These are phyloP conservation scores for Hylodesmum podocarpum DNA, from an alignment of 306 rosid species.

Conservation along the genomic window DNA sequence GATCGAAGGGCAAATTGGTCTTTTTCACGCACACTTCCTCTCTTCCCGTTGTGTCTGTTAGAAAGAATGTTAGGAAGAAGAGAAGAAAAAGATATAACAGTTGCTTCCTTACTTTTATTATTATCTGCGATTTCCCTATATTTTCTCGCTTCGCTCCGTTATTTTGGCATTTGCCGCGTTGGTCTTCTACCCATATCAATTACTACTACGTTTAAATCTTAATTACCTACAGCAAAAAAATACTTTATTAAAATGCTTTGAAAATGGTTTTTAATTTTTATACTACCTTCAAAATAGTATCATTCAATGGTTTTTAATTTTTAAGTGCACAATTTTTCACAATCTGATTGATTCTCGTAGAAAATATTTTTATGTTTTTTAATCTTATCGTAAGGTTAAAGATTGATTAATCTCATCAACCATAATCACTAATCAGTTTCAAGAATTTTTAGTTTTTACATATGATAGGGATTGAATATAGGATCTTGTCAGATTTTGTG, in stretches of 20 bases:
- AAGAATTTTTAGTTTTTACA: too few relatives aligned
- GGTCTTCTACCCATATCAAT: background rate
- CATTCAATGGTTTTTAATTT: too few relatives aligned
- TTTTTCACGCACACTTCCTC: conserved; percentile 37
- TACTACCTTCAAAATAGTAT: too few relatives aligned
- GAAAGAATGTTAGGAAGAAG: conserved; percentile 14
- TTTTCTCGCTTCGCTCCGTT: background rate
- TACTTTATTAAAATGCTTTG: background rate
- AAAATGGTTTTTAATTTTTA: too few relatives aligned
- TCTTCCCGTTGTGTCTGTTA: conserved; percentile 30
- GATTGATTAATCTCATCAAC: too few relatives aligned
- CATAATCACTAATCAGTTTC: too few relatives aligned
- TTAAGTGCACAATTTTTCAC: too few relatives aligned
- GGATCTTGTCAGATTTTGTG: too few relatives aligned
- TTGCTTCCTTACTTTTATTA: conserved; percentile 8
- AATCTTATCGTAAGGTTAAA: too few relatives aligned
- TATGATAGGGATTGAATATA: too few relatives aligned
- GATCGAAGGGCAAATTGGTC: conserved; percentile 55
- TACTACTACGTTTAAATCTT: background rate
- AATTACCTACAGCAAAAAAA: background rate
- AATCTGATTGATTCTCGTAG: too few relatives aligned
- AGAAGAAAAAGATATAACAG: conserved; percentile 13
- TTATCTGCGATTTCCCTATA: background rate
- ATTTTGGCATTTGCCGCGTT: background rate
- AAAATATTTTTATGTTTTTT: too few relatives aligned